Conservation (phyloP, 2,329 filamentous ascomycete genomes). For the Fusarium ambrosium region DNA sequence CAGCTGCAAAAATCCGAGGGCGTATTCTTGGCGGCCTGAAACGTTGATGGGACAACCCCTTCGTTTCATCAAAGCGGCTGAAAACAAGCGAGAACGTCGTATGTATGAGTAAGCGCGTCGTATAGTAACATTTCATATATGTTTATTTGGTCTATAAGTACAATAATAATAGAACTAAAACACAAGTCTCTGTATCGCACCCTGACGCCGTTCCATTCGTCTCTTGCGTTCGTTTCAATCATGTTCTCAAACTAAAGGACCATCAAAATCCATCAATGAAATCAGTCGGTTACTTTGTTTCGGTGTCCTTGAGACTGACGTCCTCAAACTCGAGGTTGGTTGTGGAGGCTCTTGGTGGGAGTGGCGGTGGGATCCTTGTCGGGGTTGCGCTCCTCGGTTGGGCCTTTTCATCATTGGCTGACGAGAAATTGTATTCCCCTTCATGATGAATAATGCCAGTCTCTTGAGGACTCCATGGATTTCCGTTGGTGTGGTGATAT, state of each 20-base stretch:
- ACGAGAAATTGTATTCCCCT: constrained; percentile 1
- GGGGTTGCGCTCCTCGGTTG: constrained; percentile 13
- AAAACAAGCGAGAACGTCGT: background rate
- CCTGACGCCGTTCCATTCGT: background rate
- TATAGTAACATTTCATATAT: background rate
- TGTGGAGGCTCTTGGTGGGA: constrained; percentile 18
- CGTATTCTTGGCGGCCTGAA: background rate
- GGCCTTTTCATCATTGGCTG: constrained; percentile 7
- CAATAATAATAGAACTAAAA: background rate
- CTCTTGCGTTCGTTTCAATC: background rate
- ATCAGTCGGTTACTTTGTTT: background rate
- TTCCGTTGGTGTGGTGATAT: background rate
- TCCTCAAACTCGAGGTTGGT: constrained; percentile 7
- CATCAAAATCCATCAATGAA: background rate
- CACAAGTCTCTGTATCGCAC: background rate
- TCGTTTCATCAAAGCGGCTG: background rate
- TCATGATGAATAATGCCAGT: background rate
- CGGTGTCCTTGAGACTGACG: background rate
- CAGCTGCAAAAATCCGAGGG: background rate
- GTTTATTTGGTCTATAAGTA: background rate
- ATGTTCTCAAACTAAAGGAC: background rate
- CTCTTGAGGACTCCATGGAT: constrained; percentile 13
- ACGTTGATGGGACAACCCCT: background rate
- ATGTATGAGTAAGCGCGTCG: background rate
- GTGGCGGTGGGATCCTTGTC: constrained; percentile 15